phyloP scores from a whole-genome alignment of 768 basidiomycete species.

The Astraeus odoratus region DNA sequence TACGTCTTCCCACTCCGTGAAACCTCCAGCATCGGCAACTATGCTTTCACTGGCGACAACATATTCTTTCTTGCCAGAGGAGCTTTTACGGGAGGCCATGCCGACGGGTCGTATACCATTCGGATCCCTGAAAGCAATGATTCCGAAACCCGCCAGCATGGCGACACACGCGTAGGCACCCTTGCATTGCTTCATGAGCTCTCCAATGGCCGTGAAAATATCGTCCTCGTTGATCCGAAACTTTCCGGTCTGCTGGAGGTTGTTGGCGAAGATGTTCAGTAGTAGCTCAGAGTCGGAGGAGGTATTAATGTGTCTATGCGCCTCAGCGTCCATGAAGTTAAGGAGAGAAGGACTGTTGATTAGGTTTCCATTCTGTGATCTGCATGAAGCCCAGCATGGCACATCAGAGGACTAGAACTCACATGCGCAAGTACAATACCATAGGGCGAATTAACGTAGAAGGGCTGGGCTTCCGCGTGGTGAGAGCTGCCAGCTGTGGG shows the following conservation, averaged over 20 bases:
- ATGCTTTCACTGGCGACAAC: constrained; percentile 93
- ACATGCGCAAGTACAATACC: constrained; percentile 98
- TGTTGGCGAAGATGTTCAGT: constrained; percentile 96
- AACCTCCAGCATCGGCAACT: constrained; percentile 90
- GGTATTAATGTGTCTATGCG: constrained; percentile 98
- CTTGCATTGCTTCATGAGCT: constrained; percentile 80
- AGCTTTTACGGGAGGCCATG: constrained; percentile 60
- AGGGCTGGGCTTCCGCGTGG: constrained; percentile 96
- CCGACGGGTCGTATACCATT: constrained; percentile 96
- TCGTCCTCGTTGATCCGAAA: constrained; percentile 99
- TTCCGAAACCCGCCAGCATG: constrained; percentile 99
- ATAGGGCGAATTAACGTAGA: constrained; percentile 99
- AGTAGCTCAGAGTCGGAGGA: constrained; percentile 96
- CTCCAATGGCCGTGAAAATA: constrained; percentile 90
- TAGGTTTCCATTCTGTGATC: constrained; percentile 86
- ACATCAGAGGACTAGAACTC: constrained; percentile 23
- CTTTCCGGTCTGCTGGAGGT: constrained; percentile 96
- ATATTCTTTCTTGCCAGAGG: constrained; percentile 63
- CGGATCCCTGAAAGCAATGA: constrained; percentile 96
- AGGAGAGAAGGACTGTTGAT: constrained; percentile 87
- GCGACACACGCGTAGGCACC: constrained; percentile 97
- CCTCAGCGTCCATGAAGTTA: constrained; percentile 90
- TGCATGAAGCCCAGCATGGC: not conserved
- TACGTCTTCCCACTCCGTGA: constrained; percentile 89
- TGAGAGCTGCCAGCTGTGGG: constrained; percentile 97